Base-by-base conservation (phyloP, 2,329 filamentous ascomycete species). In the Cladosporium phlei region DNA sequence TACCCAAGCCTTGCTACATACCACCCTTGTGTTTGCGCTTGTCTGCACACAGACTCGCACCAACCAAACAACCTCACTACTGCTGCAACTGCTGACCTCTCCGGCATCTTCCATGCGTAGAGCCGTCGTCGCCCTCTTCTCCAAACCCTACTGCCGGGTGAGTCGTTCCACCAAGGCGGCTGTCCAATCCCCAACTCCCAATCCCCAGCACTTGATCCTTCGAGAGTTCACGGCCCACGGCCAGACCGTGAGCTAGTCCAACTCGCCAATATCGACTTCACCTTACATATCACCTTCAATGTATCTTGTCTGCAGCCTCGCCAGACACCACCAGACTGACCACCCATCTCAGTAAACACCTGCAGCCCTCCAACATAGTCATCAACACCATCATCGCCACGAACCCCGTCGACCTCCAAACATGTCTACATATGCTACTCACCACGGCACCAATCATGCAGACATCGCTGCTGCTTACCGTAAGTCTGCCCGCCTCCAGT, bases 361-460 rank as follows among this genome's bases (percentile, higher is more conserved):
- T n/a, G 12, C 29, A 10, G 5, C 29, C 14, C 7, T 5, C 14
- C 14, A n/a, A 4, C 28, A 6, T 28, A 6, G 17, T n/a, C 28
- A 12, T n/a, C n/a, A n/a, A n/a, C n/a, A n/a, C n/a, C 14, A n/a
- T 9, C 28, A 6, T 28, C 12, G 17, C 19, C 28, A 12, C n/a
- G n/a, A n/a, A n/a, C n/a, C n/a, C n/a, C n/a, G n/a, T n/a, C n/a
- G n/a, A n/a, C n/a, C 19, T 25, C 7, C 28, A 19, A 20, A 5
- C 10, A 45, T 45, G 42, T 27, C 42, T 8, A 11, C 16, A 20
- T 45, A 45, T 22, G 11, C 42, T 12, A 28, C 42, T 2, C 33
- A 45, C 14, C 30, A 22, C 16, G 40, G 38, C 24, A 27, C 38
- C 14, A 29, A 29, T 6, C 22, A 35, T n/a, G 22, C 14, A 12